Base-by-base conservation (phyloP, 23 red algal species). In the Porphyridium purpureum region DNA sequence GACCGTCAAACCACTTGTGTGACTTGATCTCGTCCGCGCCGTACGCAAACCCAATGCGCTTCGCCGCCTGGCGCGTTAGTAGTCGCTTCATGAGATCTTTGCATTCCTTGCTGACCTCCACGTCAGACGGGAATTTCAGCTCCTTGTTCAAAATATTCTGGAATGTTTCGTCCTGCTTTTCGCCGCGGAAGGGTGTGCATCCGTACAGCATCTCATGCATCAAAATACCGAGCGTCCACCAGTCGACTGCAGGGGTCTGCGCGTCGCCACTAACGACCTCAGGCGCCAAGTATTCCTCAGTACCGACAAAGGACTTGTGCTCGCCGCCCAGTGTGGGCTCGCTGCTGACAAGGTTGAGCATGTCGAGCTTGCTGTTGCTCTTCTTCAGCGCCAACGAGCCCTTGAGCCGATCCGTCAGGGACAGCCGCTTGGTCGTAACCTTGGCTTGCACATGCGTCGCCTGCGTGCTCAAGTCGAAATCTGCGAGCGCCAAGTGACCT, bases 211-310 rank as follows among this genome's bases (percentile, higher is more conserved):
- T 94, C 60, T 94, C 87, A 56, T 94, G 80, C 1, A 94, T 72
- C 9, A 94, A 67, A 66, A 94, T 94, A 19, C 87, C 87, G 5
- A 94, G 66, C 9, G 87, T 94, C 87, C 87, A 94, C 87, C 87
- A 94, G 48, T 94, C 87, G 24, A 94, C 87, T 0, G 76, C 87
- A 24, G 75, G 70, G 62, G 69, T 79, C 29, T 94, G 87, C 9
- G 66, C 64, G 35, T 72, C 70, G 7, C 87, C 87, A 64, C 80
- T 74, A 62, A 94, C 72, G 15, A 94, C 76, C 66, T 94, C 63
- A 0, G 75, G 75, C 19, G 75, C 67, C 30, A 81, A 49, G 35
- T 81, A 81, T 34, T 81, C 75, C 31, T 60, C 63, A 44, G 75
- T 81, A 7, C 75, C 75, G 27, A 81, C 75, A 55, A 81, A 81